Percentiles rank a stretch among this genome's conserved stretches.
phyloP scores from a whole-genome alignment of 164 flowering plant species.

The Piper betle region DNA sequence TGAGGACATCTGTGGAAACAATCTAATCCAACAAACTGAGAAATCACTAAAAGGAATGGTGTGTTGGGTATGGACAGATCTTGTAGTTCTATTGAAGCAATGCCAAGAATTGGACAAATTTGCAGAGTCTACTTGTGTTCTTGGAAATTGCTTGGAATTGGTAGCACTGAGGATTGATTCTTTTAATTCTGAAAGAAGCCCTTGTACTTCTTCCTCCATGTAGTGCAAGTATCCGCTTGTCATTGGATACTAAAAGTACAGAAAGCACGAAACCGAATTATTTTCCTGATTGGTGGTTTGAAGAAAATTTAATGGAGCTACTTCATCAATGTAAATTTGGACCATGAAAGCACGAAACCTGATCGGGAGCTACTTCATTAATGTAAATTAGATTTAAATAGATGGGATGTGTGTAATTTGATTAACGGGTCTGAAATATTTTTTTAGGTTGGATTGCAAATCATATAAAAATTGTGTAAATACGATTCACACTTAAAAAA shows the following conservation, averaged over 20 bases:
- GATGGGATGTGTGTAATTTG: too few species aligned
- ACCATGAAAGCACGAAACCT: too few species aligned
- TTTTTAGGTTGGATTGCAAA: too few species aligned
- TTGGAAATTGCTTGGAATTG: constrained; percentile 27
- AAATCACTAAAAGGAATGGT: constrained; percentile 27
- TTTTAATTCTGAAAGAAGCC: constrained; percentile 15
- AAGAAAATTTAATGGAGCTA: too few species aligned
- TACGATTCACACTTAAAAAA: too few species aligned
- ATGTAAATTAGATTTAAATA: too few species aligned
- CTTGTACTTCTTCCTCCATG: constrained; percentile 32
- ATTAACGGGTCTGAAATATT: too few species aligned
- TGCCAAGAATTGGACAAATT: constrained; percentile 23
- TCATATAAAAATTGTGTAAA: too few species aligned
- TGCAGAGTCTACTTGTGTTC: constrained; percentile 13
- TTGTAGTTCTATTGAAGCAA: constrained; percentile 31
- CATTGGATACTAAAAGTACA: constrained; percentile 39
- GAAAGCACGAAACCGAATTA: constrained; percentile 19
- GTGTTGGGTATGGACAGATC: constrained; percentile 54
- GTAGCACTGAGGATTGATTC: constrained; percentile 22
- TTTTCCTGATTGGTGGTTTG: constrained; percentile 58
- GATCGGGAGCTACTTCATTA: too few species aligned
- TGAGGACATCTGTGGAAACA: constrained; percentile 6
- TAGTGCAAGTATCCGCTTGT: constrained; percentile 27
- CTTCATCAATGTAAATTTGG: too few species aligned
- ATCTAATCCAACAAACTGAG: constrained; percentile 28